Evolutionary conservation across 73 alveolate genomes (phyloP).

Genomic region (Breviolum minutum): DNA sequence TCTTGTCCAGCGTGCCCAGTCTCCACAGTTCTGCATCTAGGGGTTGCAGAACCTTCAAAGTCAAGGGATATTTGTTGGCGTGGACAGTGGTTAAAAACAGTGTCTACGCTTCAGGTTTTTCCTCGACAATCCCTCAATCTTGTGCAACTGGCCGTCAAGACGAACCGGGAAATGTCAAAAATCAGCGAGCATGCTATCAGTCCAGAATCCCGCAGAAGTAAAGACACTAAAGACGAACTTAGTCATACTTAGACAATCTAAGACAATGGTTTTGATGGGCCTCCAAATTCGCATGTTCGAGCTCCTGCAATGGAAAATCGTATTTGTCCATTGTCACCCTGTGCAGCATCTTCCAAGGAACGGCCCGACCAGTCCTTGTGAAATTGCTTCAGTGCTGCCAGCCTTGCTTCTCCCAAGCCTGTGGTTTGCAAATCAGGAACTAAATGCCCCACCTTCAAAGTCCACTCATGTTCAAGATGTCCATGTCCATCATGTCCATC

Average conservation of each 20-base stretch:
- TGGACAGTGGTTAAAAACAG: too few relatives aligned
- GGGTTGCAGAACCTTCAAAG: conserved; percentile 65
- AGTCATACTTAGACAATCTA: too few relatives aligned
- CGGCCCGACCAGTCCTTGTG: conserved; percentile 30
- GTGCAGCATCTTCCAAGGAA: neutral
- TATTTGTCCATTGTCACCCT: neutral
- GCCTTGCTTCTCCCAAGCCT: conserved; percentile 81
- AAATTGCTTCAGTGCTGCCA: conserved; percentile 73
- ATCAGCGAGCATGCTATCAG: too few relatives aligned
- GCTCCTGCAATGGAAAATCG: conserved; percentile 20
- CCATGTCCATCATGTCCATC: too few relatives aligned
- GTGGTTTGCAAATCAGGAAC: neutral
- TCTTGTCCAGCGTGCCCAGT: conserved; percentile 69
- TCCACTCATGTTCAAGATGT: too few relatives aligned
- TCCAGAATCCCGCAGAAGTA: neutral
- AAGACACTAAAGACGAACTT: neutral
- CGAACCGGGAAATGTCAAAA: too few relatives aligned
- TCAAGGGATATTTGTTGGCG: neutral
- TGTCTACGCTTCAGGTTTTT: too few relatives aligned
- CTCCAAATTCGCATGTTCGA: conserved; percentile 65
- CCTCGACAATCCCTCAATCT: neutral
- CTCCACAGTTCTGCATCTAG: conserved; percentile 89
- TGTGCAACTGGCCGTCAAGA: neutral
- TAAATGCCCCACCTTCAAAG: neutral
- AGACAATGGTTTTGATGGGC: neutral